These are phyloP conservation scores for Cyclospora cayetanensis DNA, from an alignment of 169 alveolate species.

Conservation along the genomic window DNA sequence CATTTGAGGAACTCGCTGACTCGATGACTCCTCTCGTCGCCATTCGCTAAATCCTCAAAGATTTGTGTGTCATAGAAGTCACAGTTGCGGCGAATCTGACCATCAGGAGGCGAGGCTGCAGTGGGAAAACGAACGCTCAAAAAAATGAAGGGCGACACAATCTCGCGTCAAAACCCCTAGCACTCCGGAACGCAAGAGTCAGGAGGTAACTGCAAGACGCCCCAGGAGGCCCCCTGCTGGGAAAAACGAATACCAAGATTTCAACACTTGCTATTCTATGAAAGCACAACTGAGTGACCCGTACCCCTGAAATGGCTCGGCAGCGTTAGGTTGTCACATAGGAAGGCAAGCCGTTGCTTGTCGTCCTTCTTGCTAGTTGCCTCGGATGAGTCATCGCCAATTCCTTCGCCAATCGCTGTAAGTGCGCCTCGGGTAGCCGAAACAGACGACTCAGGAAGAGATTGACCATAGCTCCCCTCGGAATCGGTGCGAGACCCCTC, in stretches of 20 bases:
- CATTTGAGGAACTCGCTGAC: slow-evolving; percentile 52
- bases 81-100: slow-evolving; percentile 38
- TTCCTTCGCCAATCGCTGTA: neutral
- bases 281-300: too few species aligned
- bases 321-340: neutral
- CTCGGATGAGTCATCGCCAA: neutral
- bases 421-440: neutral
- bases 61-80: slow-evolving; percentile 54
- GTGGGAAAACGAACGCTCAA: too few species aligned
- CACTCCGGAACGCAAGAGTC: too few species aligned
- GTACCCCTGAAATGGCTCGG: slow-evolving; percentile 36
- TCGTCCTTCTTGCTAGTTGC: slow-evolving; percentile 6
- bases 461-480: neutral
- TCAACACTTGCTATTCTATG: too few species aligned
- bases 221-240: too few species aligned
- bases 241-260: too few species aligned
- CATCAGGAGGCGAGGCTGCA: slow-evolving; percentile 44
- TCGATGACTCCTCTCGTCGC: slow-evolving; percentile 30
- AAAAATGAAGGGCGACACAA: too few species aligned
- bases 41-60: slow-evolving; percentile 27
- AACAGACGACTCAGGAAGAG: neutral
- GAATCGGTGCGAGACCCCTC: neutral
- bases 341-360: slow-evolving; percentile 6
- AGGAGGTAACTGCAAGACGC: too few species aligned
- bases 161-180: too few species aligned